A percentile compares a stretch with the other conserved stretches of the same genome.
Conservation (phyloP, 352 stramenopile species). For the Halophytophthora polymorphica region DNA sequence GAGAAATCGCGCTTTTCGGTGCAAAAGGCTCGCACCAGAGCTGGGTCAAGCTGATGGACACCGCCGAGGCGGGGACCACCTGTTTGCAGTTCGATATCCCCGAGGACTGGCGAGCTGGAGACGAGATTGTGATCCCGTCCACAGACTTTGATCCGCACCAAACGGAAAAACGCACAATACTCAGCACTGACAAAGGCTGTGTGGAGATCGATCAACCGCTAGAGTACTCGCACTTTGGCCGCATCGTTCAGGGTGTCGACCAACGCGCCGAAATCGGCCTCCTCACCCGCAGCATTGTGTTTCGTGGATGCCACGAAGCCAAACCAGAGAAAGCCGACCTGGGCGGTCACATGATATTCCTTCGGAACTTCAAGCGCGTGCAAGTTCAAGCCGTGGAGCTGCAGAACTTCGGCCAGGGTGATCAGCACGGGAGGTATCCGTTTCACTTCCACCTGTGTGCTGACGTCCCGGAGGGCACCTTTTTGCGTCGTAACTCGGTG, state of each 20-base stretch:
- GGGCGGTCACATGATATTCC: slow-evolving; percentile 46
- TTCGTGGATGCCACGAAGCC: slow-evolving; percentile 37
- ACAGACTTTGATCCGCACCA: slow-evolving; percentile 40
- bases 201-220: slow-evolving; percentile 29
- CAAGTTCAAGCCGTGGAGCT: slow-evolving; percentile 42
- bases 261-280: slow-evolving; percentile 61
- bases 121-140: slow-evolving; percentile 39
- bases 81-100: slow-evolving; percentile 23
- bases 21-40: slow-evolving; percentile 22
- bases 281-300: slow-evolving; percentile 51
- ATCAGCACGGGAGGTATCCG: slow-evolving; percentile 40
- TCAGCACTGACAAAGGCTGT: slow-evolving; percentile 11
- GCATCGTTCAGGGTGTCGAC: slow-evolving; percentile 38
- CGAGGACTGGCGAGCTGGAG: slow-evolving; percentile 31
- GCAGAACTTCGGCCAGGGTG: slow-evolving; percentile 41
- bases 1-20: slow-evolving; percentile 28
- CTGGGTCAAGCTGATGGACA: slow-evolving; percentile 31
- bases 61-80: slow-evolving; percentile 12
- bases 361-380: slow-evolving; percentile 23
- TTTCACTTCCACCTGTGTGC: slow-evolving; percentile 46
- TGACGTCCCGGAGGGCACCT: slow-evolving; percentile 19
- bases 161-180: slow-evolving; percentile 36
- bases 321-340: slow-evolving; percentile 8
- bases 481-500: slow-evolving; percentile 38
- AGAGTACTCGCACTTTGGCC: slow-evolving; percentile 34